phyloP scores from a whole-genome alignment of 176 grass and related monocot species.

The Puccinellia tenuiflora region DNA sequence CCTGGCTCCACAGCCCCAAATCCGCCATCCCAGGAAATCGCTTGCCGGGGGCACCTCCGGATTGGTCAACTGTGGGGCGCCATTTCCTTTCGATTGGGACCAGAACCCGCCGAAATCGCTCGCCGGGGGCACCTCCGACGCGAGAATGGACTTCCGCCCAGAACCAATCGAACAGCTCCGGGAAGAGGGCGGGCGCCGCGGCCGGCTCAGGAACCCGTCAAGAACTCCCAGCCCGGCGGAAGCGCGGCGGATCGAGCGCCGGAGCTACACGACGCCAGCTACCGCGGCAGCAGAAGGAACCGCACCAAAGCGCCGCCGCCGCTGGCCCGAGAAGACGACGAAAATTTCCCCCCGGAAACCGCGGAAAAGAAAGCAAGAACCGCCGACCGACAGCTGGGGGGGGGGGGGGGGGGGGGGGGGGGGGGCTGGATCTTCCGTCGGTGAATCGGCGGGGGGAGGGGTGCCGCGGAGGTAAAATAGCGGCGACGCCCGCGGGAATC shows the following conservation, averaged over 20 bases:
- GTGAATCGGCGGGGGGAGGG: constrained; percentile 24
- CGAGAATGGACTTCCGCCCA: background rate
- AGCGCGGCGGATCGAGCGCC: constrained; percentile 19
- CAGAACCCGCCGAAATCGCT: background rate
- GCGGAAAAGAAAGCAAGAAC: constrained; percentile 17
- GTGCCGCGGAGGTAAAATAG: constrained; percentile 27
- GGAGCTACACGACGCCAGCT: background rate
- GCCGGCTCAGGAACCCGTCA: constrained; percentile 28
- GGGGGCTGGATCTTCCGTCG: constrained; percentile 30
- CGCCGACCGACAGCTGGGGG: constrained; percentile 37
- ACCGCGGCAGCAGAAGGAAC: background rate
- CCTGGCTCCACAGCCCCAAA: constrained; percentile 90
- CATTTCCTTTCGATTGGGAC: constrained; percentile 18
- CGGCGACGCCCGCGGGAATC: constrained; percentile 31
- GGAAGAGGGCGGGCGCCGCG: background rate
- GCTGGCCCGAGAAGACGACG: constrained; percentile 15
- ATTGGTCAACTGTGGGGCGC: constrained; percentile 20
- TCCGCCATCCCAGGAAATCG: no score
- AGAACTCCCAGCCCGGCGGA: background rate
- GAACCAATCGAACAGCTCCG: constrained; percentile 24
- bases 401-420: background rate
- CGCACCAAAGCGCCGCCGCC: background rate
- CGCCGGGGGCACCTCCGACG: background rate
- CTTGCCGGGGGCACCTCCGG: no score
- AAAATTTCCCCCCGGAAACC: constrained; percentile 22